Base-by-base conservation (phyloP, 257 asterid genomes). In the Solanum dulcamara region DNA sequence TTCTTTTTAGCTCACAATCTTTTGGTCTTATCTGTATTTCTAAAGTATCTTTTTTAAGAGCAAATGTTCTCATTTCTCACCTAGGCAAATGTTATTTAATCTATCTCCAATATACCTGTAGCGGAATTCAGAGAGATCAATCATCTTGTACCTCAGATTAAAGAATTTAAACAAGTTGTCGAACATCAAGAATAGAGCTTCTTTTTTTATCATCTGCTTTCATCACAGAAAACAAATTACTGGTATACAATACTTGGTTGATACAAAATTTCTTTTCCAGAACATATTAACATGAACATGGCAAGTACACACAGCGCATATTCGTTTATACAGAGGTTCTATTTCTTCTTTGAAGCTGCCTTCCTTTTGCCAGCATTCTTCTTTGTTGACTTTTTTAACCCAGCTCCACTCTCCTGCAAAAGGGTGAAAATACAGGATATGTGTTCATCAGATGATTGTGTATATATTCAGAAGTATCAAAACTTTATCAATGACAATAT, bases 371-470 rank as follows among this genome's bases (percentile, higher is more conserved):
- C 70, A 81, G 92, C 81, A 14, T 89, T 53, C 88, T 94, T 93
- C 93, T 87, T 90, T 89, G 90, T 89, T 37, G 94, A 85, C 37
- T 66, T 87, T 67, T 83, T 92, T 81, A 37, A 79, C 74, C 92
- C 93, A 57, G 24, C 81, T 89, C 96, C 93, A 84, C 90, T 89
- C 88, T 92, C 98, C 98, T 94, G 91, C 57, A 64, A 89, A 42
- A 67, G 87, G 40, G 22, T 7, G 8, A 46, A 48, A 71, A 14
- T 37, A 66, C 46, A 75, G n/a, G 60, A 75, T 75, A 75, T 14
- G 60, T 33, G 10, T 66, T 83, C 74, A 22, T 32, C 11, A 42
- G 26, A 83, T 37, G 77, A 24, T 15, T 82, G 40, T 37, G 53
- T 42, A 40, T 38, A 5, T 48, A 24, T 22, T 64, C 80, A 64